Conservation (phyloP, 23 red algal species). For the Gracilaria gracilis region DNA sequence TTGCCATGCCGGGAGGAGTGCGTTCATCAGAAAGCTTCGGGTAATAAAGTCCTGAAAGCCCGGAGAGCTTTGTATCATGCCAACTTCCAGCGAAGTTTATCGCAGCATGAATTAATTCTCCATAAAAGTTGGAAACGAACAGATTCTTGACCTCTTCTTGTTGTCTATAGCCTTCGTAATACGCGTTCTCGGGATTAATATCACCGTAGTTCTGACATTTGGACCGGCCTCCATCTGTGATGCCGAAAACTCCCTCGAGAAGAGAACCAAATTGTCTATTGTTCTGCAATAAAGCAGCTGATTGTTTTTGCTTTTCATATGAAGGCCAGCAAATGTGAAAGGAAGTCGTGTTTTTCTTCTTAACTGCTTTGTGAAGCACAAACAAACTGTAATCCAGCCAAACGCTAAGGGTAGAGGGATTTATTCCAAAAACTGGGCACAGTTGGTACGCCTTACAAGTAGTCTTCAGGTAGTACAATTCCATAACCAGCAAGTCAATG, state of each 20-base stretch:
- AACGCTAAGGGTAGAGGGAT: too few species aligned
- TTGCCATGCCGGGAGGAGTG: not conserved
- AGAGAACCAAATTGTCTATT: conserved; percentile 11
- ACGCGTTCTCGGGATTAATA: not conserved
- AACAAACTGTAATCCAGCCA: too few species aligned
- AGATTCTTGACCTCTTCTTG: conserved; percentile 14
- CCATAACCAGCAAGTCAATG: too few species aligned
- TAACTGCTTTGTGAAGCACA: too few species aligned
- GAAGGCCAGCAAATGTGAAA: not conserved
- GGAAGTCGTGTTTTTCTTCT: too few species aligned
- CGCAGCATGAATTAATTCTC: conserved; percentile 33
- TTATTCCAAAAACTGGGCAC: too few species aligned
- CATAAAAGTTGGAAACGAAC: conserved; percentile 6
- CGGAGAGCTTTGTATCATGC: not conserved
- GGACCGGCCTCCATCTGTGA: not conserved
- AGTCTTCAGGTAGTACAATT: too few species aligned
- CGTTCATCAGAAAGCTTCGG: conserved; percentile 18
- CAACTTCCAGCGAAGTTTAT: conserved; percentile 33
- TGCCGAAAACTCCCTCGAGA: not conserved
- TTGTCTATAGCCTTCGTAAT: not conserved
- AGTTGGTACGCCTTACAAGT: too few species aligned
- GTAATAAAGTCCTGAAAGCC: not conserved
- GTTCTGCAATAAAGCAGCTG: not conserved
- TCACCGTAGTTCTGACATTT: not conserved
- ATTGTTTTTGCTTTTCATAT: not conserved